A percentile compares a stretch with the other conserved stretches of the same genome.
Evolutionary conservation across 2,329 filamentous ascomycete genomes (phyloP).

Genomic region (Scedosporium apiospermum): DNA sequence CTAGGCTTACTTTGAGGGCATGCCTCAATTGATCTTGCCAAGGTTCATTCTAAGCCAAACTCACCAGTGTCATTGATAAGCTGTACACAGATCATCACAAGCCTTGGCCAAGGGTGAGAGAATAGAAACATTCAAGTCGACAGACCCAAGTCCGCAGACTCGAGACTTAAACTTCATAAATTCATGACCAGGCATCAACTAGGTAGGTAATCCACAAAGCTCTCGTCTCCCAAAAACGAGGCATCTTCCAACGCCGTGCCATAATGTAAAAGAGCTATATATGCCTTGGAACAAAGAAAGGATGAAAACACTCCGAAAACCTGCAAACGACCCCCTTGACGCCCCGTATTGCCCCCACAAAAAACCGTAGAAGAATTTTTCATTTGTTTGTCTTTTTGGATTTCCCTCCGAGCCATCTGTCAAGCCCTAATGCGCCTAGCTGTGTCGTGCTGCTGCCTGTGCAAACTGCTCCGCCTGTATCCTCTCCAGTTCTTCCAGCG

Average conservation of each 20-base stretch:
- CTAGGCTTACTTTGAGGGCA: too few relatives aligned
- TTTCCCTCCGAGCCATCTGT: too few relatives aligned
- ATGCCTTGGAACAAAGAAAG: not conserved
- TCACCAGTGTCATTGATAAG: too few relatives aligned
- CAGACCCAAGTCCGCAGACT: not conserved
- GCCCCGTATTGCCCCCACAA: not conserved
- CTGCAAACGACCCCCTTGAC: not conserved
- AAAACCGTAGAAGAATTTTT: not conserved
- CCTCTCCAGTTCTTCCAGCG: slow-evolving; percentile 77
- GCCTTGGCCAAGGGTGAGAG: too few relatives aligned
- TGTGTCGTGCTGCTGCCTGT: slow-evolving; percentile 40
- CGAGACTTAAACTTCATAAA: not conserved
- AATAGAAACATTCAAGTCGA: not conserved
- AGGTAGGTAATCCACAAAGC: not conserved
- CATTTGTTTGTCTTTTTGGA: too few relatives aligned
- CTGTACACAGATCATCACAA: too few relatives aligned
- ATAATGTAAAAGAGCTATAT: slow-evolving; percentile 4
- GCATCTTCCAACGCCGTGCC: slow-evolving; percentile 2
- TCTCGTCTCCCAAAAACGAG: not conserved
- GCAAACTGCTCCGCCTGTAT: slow-evolving; percentile 90
- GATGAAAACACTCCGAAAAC: not conserved
- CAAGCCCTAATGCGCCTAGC: not conserved
- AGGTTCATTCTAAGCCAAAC: too few relatives aligned
- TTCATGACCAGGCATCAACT: not conserved
- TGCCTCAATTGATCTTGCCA: too few relatives aligned